phyloP scores from a whole-genome alignment of 352 stramenopile genomes.

The Thalassiosira delicatula region DNA sequence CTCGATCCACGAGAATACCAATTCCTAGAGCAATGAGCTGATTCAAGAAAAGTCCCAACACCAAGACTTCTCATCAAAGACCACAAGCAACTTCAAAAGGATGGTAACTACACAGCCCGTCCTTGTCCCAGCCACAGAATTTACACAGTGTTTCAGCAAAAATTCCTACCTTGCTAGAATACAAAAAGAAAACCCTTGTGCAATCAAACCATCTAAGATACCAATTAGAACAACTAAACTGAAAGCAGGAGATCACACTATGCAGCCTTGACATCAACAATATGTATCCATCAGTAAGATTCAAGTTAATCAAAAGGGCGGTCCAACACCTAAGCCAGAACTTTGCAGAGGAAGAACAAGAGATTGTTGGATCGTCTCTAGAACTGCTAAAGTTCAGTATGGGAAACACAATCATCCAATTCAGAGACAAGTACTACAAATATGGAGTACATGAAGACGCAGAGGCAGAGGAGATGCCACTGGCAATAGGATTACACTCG shows the following conservation, averaged over 20 bases:
- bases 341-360: not conserved
- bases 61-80: constrained; percentile 30
- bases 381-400: constrained; percentile 24
- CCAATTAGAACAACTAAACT: not conserved
- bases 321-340: not conserved
- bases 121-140: constrained; percentile 19
- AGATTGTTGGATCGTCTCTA: not conserved
- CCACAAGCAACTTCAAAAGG: constrained; percentile 25
- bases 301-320: not conserved
- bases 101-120: constrained; percentile 3
- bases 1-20: too few species aligned
- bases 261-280: not conserved
- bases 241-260: not conserved
- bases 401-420: constrained; percentile 15
- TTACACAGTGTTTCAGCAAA: constrained; percentile 4
- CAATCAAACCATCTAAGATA: not conserved
- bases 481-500: constrained; percentile 40
- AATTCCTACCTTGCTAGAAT: constrained; percentile 4
- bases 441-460: not conserved
- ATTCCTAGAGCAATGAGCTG: too few species aligned
- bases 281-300: constrained; percentile 1
- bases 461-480: constrained; percentile 10
- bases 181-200: constrained; percentile 10
- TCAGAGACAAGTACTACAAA: not conserved
- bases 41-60: too few species aligned